Percentiles rank a stretch among this genome's conserved stretches.
These are phyloP conservation scores for Fusarium sarcochroum DNA, from an alignment of 2,329 filamentous ascomycete species.

Conservation along the genomic window DNA sequence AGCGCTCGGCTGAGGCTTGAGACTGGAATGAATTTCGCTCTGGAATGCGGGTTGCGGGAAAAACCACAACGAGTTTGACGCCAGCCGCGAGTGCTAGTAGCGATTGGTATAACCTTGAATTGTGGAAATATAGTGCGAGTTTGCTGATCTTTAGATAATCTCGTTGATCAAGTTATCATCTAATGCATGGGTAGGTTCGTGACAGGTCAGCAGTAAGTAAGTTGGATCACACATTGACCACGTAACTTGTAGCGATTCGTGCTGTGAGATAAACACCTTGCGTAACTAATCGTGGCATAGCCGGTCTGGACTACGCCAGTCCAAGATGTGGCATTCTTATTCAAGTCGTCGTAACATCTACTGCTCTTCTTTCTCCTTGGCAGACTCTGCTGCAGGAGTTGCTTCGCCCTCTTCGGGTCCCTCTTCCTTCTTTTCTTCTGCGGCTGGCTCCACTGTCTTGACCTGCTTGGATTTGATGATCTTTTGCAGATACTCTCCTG, in stretches of 20 bases:
- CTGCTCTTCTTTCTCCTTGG: slow-evolving; percentile 42
- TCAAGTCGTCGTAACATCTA: slow-evolving; percentile 14
- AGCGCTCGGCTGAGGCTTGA: slow-evolving; percentile 9
- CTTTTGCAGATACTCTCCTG: slow-evolving; percentile 77
- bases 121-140: neutral
- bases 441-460: slow-evolving; percentile 34
- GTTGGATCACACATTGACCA: neutral
- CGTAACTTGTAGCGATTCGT: slow-evolving; percentile 2
- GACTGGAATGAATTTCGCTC: slow-evolving; percentile 18
- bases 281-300: slow-evolving; percentile 24
- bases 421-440: slow-evolving; percentile 34
- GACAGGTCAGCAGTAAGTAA: neutral
- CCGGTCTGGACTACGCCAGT: slow-evolving; percentile 8
- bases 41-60: slow-evolving; percentile 28
- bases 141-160: neutral
- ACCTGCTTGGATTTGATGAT: slow-evolving; percentile 73
- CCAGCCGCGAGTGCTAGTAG: slow-evolving; percentile 6
- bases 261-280: slow-evolving; percentile 14
- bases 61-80: slow-evolving; percentile 19
- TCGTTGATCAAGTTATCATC: neutral
- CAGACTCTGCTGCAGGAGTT: slow-evolving; percentile 25
- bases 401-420: slow-evolving; percentile 33
- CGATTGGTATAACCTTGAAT: slow-evolving; percentile 3
- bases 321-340: slow-evolving; percentile 17
- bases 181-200: neutral